Conservation (phyloP, 2,329 filamentous ascomycete species). For the Aureobasidium mangrovei region DNA sequence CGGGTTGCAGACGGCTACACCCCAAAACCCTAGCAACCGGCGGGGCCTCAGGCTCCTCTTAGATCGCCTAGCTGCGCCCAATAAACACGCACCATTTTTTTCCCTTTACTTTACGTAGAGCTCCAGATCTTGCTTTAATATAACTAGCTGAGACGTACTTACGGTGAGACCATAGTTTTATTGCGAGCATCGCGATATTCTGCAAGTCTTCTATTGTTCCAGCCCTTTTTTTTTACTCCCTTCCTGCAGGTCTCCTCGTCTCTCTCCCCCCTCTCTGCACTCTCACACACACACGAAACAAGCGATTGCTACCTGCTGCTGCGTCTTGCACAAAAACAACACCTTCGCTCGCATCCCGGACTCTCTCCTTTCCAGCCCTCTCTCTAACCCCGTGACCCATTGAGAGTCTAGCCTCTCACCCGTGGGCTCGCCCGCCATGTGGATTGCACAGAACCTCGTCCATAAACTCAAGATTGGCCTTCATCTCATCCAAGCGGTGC, state of each 20-base stretch:
- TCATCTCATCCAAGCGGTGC: conserved; percentile 45
- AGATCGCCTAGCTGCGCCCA: no score
- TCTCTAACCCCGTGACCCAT: neutral
- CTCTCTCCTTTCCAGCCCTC: neutral
- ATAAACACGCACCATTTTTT: neutral
- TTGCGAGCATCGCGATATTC: neutral
- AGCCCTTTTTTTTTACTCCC: neutral
- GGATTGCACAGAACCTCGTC: conserved; percentile 37
- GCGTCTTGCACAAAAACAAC: neutral
- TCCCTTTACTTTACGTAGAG: neutral
- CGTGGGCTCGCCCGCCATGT: conserved; percentile 26
- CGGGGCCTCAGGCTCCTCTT: no score
- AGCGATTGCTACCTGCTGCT: neutral
- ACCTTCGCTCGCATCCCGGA: no score
- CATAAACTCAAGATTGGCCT: conserved; percentile 48
- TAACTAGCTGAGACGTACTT: conserved; percentile 9
- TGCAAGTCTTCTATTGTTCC: neutral
- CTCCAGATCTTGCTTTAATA: conserved; percentile 5
- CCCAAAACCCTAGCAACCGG: no score
- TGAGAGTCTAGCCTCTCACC: no score
- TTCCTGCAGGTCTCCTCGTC: no score
- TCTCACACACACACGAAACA: no score
- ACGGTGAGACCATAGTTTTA: conserved; percentile 9
- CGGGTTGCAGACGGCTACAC: no score
- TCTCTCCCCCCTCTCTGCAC: no score